These are phyloP conservation scores for Suillus ampliporus DNA, from an alignment of 768 basidiomycete genomes.

Conservation along the genomic window DNA sequence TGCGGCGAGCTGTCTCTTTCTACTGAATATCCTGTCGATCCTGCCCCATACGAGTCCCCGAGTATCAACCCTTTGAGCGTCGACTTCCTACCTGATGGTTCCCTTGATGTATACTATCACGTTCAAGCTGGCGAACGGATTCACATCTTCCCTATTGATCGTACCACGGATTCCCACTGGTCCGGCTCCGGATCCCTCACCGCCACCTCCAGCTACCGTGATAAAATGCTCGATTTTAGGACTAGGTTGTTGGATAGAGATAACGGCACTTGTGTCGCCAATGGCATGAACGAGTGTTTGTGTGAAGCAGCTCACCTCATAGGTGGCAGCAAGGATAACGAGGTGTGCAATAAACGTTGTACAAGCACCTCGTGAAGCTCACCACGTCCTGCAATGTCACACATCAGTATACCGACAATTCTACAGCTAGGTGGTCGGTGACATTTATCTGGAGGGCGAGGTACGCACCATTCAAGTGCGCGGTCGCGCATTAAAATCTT, in stretches of 20 bases:
- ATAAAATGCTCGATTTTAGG: not conserved
- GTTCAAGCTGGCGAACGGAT: not conserved
- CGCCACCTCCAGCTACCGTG: not conserved
- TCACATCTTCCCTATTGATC: not conserved
- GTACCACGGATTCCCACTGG: not conserved
- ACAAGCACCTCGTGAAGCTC: too few relatives aligned
- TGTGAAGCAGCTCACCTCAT: too few relatives aligned
- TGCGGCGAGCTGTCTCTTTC: not conserved
- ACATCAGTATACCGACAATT: too few relatives aligned
- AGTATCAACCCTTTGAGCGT: not conserved
- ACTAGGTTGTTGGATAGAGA: not conserved
- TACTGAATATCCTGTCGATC: not conserved
- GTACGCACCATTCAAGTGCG: slow-evolving; percentile 21
- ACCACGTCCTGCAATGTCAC: too few relatives aligned
- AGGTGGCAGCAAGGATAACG: too few relatives aligned
- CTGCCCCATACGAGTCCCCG: not conserved
- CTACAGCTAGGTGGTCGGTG: too few relatives aligned
- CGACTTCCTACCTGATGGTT: not conserved
- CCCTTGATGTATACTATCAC: not conserved
- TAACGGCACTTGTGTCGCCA: too few relatives aligned
- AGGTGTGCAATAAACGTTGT: too few relatives aligned
- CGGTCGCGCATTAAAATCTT: slow-evolving; percentile 35
- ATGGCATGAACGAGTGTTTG: too few relatives aligned
- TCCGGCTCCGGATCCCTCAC: not conserved
- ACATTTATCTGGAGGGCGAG: not conserved